Conservation (phyloP, 257 asterid genomes). For the Anisodus acutangulus region DNA sequence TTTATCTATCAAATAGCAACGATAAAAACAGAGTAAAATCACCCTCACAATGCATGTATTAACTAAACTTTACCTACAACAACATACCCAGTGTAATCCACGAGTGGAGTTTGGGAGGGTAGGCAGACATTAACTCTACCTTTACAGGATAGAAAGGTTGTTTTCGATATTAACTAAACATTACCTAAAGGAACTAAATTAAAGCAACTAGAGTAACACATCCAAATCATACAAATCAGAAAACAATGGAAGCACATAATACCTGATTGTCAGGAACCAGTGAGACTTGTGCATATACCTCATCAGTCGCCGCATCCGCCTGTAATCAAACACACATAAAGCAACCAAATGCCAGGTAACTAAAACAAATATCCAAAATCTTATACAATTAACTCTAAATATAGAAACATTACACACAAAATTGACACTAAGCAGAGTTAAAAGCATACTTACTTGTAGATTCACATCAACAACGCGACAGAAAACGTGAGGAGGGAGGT, state of each 20-base stretch:
- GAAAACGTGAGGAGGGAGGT: conserved; percentile 85
- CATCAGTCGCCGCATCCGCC: conserved; percentile 90
- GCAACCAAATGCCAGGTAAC: conserved; percentile 3
- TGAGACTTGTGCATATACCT: conserved; percentile 88
- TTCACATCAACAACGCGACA: conserved; percentile 94
- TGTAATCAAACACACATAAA: conserved; percentile 29
- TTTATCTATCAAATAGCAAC: neutral
- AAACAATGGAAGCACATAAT: conserved; percentile 30
- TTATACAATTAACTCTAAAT: neutral
- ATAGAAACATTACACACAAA: neutral
- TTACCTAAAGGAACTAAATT: neutral
- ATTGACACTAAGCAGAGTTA: neutral
- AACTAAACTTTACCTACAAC: neutral
- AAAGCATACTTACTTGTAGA: conserved; percentile 60
- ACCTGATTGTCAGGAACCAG: conserved; percentile 84
- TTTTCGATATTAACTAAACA: no score
- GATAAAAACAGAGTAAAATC: neutral
- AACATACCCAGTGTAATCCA: no score
- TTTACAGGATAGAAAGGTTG: no score
- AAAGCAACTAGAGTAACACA: neutral
- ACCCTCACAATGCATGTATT: neutral
- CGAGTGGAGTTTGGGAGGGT: no score
- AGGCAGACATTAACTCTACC: no score
- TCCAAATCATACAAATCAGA: neutral
- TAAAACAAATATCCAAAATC: neutral